These are phyloP conservation scores for Zymoseptoria tritici DNA, from an alignment of 2,329 filamentous ascomycete genomes.

Conservation along the genomic window DNA sequence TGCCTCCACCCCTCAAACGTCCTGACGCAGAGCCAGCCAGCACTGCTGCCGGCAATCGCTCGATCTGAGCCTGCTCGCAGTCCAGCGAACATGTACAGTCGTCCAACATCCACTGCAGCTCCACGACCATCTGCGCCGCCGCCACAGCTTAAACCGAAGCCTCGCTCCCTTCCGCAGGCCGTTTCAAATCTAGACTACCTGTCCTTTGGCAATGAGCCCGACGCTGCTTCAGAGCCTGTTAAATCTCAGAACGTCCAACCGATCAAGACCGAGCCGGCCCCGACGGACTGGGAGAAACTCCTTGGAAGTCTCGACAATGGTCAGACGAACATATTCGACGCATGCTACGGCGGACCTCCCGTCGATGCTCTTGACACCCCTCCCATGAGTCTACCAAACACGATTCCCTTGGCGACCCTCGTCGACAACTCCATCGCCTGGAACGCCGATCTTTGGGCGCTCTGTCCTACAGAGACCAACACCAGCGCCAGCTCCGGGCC, in stretches of 20 bases:
- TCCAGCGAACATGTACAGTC: conserved; percentile 31
- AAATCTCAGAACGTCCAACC: conserved; percentile 14
- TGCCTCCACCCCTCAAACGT: conserved; percentile 42
- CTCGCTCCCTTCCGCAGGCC: conserved; percentile 9
- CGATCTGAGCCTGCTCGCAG: conserved; percentile 43
- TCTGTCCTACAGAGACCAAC: conserved; percentile 22
- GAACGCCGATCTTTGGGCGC: conserved; percentile 27
- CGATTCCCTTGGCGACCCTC: conserved; percentile 18
- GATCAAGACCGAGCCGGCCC: conserved; percentile 37
- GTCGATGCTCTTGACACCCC: conserved; percentile 37
- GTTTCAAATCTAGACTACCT: conserved; percentile 42
- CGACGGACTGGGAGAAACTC: conserved; percentile 74
- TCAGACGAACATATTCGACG: conserved; percentile 74
- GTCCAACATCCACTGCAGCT: conserved; percentile 19
- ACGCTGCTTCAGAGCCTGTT: conserved; percentile 20
- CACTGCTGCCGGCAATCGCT: conserved; percentile 38
- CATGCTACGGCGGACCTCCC: conserved; percentile 64
- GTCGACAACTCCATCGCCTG: conserved; percentile 12
- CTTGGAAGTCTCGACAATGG: conserved; percentile 73
- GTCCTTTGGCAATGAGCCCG: conserved; percentile 37
- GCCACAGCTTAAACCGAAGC: conserved; percentile 13
- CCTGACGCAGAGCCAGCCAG: conserved; percentile 42
- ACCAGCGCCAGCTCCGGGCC: conserved; percentile 11
- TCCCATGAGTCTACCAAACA: conserved; percentile 30
- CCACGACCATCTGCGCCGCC: conserved; percentile 18